These are phyloP conservation scores for Penicillium sp. DNA, from an alignment of 2,329 filamentous ascomycete genomes.

Conservation along the genomic window DNA sequence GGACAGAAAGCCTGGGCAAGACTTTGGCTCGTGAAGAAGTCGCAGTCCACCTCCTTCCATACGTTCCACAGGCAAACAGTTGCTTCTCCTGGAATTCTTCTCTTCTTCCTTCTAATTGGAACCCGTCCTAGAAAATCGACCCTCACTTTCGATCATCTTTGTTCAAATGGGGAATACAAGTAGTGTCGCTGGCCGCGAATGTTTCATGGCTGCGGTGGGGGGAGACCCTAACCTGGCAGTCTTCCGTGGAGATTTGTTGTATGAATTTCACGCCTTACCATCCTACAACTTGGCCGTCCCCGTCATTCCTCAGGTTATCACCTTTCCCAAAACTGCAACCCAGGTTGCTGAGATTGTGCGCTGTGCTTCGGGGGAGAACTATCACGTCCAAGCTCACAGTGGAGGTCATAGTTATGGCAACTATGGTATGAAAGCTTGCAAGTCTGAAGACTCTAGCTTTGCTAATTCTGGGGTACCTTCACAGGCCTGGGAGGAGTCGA, in stretches of 20 bases:
- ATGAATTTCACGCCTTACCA: conserved; percentile 12
- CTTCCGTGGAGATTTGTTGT: conserved; percentile 24
- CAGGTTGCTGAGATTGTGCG: conserved; percentile 21
- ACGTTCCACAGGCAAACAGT: neutral
- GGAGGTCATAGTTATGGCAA: conserved; percentile 36
- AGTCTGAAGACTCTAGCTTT: neutral
- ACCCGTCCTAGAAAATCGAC: neutral
- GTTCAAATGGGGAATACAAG: conserved; percentile 18
- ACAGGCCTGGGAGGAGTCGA: conserved; percentile 37
- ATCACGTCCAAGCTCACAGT: conserved; percentile 23
- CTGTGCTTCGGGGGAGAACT: conserved; percentile 16
- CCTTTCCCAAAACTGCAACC: conserved; percentile 15
- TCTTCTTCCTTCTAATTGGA: neutral
- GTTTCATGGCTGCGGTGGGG: conserved; percentile 24
- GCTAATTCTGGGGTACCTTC: neutral
- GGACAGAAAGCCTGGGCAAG: neutral
- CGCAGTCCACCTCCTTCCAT: neutral
- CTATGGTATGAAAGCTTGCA: conserved; percentile 38
- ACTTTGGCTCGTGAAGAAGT: neutral
- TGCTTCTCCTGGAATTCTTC: neutral
- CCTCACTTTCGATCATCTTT: neutral
- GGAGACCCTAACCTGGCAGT: conserved; percentile 13
- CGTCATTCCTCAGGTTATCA: conserved; percentile 21
- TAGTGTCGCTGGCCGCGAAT: conserved; percentile 20
- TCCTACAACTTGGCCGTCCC: conserved; percentile 30